A percentile compares a stretch with the other conserved stretches of the same genome.
Conservation (phyloP, 306 rosid genomes). For the Ammopiptanthus mongolicus region DNA sequence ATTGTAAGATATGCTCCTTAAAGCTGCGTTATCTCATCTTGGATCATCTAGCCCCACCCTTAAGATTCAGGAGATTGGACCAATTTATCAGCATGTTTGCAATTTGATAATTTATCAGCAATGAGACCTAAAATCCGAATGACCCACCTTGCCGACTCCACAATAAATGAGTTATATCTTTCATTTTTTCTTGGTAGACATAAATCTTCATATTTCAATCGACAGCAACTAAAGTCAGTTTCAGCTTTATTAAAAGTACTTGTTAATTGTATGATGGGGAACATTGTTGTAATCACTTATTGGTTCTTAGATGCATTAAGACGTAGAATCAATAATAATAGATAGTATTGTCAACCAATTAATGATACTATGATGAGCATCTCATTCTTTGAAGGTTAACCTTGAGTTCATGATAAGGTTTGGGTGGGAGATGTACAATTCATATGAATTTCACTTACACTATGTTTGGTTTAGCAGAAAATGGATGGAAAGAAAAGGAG, state of each 20-base stretch:
- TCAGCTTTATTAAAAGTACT: too few relatives aligned
- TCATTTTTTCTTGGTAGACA: too few relatives aligned
- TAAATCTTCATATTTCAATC: neutral
- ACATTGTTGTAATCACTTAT: too few relatives aligned
- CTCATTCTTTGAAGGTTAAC: neutral
- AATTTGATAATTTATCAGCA: neutral
- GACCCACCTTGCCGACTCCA: neutral
- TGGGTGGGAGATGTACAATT: neutral
- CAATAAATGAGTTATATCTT: neutral
- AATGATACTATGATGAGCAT: too few relatives aligned
- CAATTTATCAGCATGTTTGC: neutral
- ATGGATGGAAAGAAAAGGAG: too few relatives aligned
- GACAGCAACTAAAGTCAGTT: too few relatives aligned
- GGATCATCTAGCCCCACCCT: conserved; percentile 17
- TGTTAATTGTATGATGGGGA: too few relatives aligned
- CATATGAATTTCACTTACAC: too few relatives aligned
- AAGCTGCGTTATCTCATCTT: neutral
- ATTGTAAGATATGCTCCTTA: conserved; percentile 9
- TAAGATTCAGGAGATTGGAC: neutral
- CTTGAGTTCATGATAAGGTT: neutral
- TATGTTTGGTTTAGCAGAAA: too few relatives aligned
- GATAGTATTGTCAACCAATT: neutral
- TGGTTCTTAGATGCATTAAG: too few relatives aligned
- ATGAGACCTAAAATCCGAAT: neutral
- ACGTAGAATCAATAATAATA: neutral